phyloP scores from a whole-genome alignment of 1,284 basidiomycete genomes.

The Ganoderma sp. region DNA sequence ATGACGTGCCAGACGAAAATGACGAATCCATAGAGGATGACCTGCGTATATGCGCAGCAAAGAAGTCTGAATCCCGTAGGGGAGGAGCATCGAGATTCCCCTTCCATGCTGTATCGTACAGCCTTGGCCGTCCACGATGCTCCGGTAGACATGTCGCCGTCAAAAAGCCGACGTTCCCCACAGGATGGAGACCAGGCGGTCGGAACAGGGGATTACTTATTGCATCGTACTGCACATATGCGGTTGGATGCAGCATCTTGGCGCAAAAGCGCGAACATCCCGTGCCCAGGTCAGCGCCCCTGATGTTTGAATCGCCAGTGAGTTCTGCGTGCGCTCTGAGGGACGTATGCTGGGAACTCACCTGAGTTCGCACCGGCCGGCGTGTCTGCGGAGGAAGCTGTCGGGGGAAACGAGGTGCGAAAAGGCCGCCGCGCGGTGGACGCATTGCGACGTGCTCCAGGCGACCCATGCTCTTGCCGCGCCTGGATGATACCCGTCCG shows the following conservation, averaged over 20 bases:
- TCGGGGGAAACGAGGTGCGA: background rate
- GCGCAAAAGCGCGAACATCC: background rate
- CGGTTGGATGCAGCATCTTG: no score
- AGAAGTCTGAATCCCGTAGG: background rate
- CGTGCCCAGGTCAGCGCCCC: background rate
- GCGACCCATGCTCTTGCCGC: no score
- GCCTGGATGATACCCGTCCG: no score
- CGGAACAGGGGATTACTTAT: background rate
- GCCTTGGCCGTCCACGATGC: background rate
- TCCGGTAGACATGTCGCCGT: background rate
- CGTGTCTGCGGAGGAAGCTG: slow-evolving; percentile 1
- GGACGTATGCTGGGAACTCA: background rate
- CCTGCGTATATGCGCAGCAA: slow-evolving; percentile 1
- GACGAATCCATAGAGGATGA: background rate
- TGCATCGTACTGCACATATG: background rate
- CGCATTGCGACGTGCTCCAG: background rate
- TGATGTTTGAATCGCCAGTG: background rate
- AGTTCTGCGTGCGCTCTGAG: background rate
- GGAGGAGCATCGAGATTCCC: background rate
- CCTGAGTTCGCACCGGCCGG: background rate
- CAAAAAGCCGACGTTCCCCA: background rate
- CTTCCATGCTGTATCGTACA: background rate
- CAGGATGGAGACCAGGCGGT: background rate
- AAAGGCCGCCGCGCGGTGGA: background rate
- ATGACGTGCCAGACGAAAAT: background rate